Evolutionary conservation across 2,329 filamentous ascomycete species (phyloP), one percentile per base, ranked within the genome.

Genomic region (Fusarium lateritium): DNA sequence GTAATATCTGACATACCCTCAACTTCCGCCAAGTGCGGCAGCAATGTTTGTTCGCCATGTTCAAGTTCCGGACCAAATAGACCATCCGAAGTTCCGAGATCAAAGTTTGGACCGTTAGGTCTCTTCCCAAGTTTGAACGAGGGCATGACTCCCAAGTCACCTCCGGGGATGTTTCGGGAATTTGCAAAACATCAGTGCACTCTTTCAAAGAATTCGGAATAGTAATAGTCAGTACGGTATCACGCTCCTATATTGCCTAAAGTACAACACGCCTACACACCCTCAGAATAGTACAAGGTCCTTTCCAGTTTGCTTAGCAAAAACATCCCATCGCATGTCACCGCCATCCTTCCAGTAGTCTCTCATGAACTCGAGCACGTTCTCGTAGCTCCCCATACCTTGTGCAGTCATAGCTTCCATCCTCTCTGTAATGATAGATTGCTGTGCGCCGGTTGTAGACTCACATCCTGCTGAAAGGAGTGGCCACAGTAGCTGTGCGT

Each of bases 401-500:
- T 40, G 56, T 22, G 17, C 24, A 24, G 31, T 39, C 61, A 62
- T 56, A 2, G 24, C 45, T 31, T 43, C 15, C 50, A 62, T 62
- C 21, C 56, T 52, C 7, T 64, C 56, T 11, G 15, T 38, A 5
- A 64, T 19, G 2, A 45, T 22, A 7, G 9, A 15, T 1, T 45
- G 22, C 3, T 64, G 50, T 3, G 19, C 19, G 17, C 21, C 14
- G 10, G 24, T 43, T 4, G n/a, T 56, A 7, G 61, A 54, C 15
- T 64, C 61, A 8, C 61, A 64, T 6, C 56, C 61, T 34, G 45
- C 56, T 6, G 57, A 22, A 14, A 64, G 36, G 3, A 64, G 50
- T 15, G 61, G 56, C 61, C 61, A 64, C 7, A 62, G 10, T 1
- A 64, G 45, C 2, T 54, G 57, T 1, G 45, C 45, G 4, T 64